Percentiles rank a stretch among this genome's conserved stretches.
Conservation (phyloP, 148 eudicot genomes). For the Spergularia bocconei region DNA sequence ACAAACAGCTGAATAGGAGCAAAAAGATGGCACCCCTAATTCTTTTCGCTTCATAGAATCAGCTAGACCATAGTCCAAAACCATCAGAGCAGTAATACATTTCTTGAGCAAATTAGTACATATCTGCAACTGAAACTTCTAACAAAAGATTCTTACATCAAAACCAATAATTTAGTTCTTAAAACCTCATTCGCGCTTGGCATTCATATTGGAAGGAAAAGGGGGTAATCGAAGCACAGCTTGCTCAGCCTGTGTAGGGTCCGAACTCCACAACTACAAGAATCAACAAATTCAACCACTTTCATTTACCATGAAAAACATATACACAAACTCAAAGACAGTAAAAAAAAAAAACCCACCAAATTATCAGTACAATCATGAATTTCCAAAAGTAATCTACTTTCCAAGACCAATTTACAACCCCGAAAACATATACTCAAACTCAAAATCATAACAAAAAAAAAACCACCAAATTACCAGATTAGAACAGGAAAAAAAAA, state of each 20-base stretch:
- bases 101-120: neutral
- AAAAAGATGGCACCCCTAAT: too few species aligned
- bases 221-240: conserved; percentile 89
- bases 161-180: neutral
- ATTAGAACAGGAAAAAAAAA: too few species aligned
- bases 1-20: too few species aligned
- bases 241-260: conserved; percentile 85
- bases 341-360: neutral
- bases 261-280: conserved; percentile 70
- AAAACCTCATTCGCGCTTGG: conserved; percentile 18
- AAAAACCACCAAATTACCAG: too few species aligned
- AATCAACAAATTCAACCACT: neutral
- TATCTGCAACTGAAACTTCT: neutral
- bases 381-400: too few species aligned
- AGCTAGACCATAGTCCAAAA: too few species aligned
- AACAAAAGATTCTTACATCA: neutral
- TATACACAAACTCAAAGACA: neutral
- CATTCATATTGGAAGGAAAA: conserved; percentile 35
- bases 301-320: neutral
- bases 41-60: too few species aligned
- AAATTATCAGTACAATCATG: neutral
- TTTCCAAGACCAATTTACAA: neutral
- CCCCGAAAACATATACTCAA: too few species aligned
- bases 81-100: neutral
- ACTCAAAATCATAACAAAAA: too few species aligned